Conservation (phyloP, 768 basidiomycete genomes). For the Pisolithus marmoratus region DNA sequence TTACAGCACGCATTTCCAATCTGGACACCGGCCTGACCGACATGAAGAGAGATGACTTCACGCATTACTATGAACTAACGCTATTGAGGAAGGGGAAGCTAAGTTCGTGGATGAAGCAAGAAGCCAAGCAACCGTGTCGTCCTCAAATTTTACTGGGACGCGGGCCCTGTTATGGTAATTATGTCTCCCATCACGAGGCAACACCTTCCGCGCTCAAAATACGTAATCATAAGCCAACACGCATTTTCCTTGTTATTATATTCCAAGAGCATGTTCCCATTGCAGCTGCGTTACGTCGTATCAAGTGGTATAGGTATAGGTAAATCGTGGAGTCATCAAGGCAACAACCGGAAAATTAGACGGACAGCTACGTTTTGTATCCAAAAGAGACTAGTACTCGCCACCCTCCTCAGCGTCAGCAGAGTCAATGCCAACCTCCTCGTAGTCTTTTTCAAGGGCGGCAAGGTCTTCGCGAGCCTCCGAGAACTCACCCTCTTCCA, state of each 20-base stretch:
- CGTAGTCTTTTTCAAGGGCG: conserved; percentile 98
- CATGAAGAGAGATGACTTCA: conserved; percentile 94
- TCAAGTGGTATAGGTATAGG: conserved; percentile 26
- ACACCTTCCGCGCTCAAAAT: no score
- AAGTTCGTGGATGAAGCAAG: conserved; percentile 10
- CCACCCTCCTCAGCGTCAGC: conserved; percentile 46
- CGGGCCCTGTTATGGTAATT: conserved; percentile 22
- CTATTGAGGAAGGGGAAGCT: conserved; percentile 8
- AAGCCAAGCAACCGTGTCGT: conserved; percentile 1
- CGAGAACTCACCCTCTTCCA: conserved; percentile 95
- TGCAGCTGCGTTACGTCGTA: conserved; percentile 5
- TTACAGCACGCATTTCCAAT: conserved; percentile 95
- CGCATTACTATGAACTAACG: conserved; percentile 47
- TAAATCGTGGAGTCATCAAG: conserved; percentile 33
- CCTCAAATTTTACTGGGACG: conserved; percentile 16
- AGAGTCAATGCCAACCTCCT: conserved; percentile 67
- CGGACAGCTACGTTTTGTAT: conserved; percentile 23
- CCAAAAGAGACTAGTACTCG: conserved; percentile 36
- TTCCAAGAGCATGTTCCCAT: conserved; percentile 9
- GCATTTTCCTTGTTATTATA: neutral
- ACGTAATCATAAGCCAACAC: neutral
- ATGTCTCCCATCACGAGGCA: conserved; percentile 1
- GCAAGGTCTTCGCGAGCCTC: conserved; percentile 99
- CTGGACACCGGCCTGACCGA: conserved; percentile 95
- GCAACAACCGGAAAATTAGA: conserved; percentile 23